Percentiles rank a stretch among this genome's conserved stretches.
phyloP scores from a whole-genome alignment of 106 monocot species.

The Gastrodia elata region DNA sequence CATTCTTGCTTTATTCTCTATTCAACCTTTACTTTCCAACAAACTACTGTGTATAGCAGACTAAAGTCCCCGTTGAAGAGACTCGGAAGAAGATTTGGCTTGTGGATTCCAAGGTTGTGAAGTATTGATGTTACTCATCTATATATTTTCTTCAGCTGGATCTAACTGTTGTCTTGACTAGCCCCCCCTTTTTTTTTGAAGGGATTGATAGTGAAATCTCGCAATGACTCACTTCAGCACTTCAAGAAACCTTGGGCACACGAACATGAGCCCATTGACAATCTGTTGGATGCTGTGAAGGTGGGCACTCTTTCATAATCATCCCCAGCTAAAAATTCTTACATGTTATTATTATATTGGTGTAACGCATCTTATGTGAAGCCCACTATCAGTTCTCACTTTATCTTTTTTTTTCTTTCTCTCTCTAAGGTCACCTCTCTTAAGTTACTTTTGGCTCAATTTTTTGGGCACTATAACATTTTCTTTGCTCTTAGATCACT shows the following conservation, averaged over 20 bases:
- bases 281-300: conserved; percentile 61
- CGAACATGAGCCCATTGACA: conserved; percentile 61
- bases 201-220: conserved; percentile 73
- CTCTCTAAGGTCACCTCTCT: neutral
- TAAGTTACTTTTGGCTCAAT: too few relatives aligned
- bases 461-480: too few relatives aligned
- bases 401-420: neutral
- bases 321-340: too few relatives aligned
- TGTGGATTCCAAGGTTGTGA: conserved; percentile 86
- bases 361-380: too few relatives aligned
- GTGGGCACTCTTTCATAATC: conserved; percentile 14
- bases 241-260: conserved; percentile 88
- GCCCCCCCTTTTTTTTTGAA: too few relatives aligned
- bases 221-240: conserved; percentile 47
- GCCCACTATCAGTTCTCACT: too few relatives aligned
- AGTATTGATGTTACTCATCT: too few relatives aligned
- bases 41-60: conserved; percentile 19
- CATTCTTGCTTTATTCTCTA: neutral
- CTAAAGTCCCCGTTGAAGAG: conserved; percentile 53
- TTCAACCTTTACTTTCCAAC: neutral
- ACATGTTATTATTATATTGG: too few relatives aligned
- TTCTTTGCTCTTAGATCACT: too few relatives aligned
- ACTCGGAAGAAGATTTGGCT: conserved; percentile 87
- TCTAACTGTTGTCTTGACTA: neutral
- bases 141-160: neutral